Percentiles rank a stretch among this genome's conserved stretches.
These are phyloP conservation scores for Pyrus communis DNA, from an alignment of 306 rosid species.

Conservation along the genomic window DNA sequence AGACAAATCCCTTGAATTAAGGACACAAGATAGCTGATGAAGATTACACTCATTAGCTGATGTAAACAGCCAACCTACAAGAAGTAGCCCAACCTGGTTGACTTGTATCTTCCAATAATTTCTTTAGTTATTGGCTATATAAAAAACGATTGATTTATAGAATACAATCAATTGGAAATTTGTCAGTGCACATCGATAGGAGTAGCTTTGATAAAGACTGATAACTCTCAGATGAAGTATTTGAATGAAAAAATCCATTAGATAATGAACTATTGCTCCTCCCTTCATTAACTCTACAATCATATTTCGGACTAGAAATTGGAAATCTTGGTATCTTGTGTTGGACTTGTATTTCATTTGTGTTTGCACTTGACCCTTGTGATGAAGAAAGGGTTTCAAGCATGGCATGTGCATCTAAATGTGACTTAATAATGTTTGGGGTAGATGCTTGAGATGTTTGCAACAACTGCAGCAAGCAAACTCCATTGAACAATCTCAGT, in stretches of 20 bases:
- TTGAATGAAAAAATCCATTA: no score
- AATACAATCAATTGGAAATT: neutral
- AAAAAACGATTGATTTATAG: no score
- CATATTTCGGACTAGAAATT: neutral
- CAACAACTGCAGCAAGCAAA: slow-evolving; percentile 55
- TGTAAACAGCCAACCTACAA: no score
- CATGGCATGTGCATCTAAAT: neutral
- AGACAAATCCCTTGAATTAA: no score
- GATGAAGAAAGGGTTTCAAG: neutral
- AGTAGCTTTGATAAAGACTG: no score
- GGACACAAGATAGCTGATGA: no score
- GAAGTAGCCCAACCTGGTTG: no score
- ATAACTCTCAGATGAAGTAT: no score
- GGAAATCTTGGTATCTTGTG: neutral
- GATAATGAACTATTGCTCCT: neutral
- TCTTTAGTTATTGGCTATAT: neutral
- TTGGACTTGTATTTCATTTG: neutral
- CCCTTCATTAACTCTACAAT: neutral
- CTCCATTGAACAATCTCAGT: no score
- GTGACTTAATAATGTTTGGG: neutral
- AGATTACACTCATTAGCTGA: no score
- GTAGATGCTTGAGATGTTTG: slow-evolving; percentile 60
- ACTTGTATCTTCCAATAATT: no score
- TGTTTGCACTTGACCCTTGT: neutral
- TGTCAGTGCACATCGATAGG: neutral